Percentiles rank a stretch among this genome's conserved stretches.
Evolutionary conservation across 2,329 filamentous ascomycete species (phyloP).

Genomic region (Chaetomiaceae sp.): DNA sequence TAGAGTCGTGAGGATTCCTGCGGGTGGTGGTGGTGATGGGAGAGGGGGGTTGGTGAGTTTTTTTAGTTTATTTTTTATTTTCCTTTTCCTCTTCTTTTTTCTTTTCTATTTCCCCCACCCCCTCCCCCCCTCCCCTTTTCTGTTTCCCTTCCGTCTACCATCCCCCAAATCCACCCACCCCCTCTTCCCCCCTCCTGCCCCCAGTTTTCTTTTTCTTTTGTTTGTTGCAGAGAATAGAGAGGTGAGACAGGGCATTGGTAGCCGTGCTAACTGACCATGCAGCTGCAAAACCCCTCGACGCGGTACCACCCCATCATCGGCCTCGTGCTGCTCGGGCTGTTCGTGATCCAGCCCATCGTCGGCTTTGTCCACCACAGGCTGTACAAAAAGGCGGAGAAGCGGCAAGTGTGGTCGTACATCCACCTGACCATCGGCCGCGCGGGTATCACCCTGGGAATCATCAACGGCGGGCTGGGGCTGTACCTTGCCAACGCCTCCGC

Average conservation of each 20-base stretch:
- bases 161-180: no score
- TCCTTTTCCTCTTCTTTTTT: no score
- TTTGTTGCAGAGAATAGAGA: no score
- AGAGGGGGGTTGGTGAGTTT: constrained; percentile 33
- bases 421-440: constrained; percentile 42
- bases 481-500: constrained; percentile 31
- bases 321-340: constrained; percentile 35
- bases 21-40: no score
- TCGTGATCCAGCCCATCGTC: constrained; percentile 39
- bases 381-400: constrained; percentile 35
- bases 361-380: constrained; percentile 39
- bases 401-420: constrained; percentile 38
- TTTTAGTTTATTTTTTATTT: no score
- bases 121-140: not conserved
- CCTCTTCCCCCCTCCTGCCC: no score
- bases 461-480: constrained; percentile 43
- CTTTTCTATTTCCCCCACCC: no score
- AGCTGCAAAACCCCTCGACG: constrained; percentile 31
- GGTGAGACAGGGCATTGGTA: no score
- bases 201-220: no score
- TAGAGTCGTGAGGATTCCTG: constrained; percentile 30
- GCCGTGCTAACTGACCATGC: not conserved
- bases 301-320: constrained; percentile 46
- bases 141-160: no score
- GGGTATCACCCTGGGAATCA: constrained; percentile 38